These are phyloP conservation scores for Orbilia blumenaviensis DNA, from an alignment of 2,329 filamentous ascomycete genomes.

Conservation along the genomic window DNA sequence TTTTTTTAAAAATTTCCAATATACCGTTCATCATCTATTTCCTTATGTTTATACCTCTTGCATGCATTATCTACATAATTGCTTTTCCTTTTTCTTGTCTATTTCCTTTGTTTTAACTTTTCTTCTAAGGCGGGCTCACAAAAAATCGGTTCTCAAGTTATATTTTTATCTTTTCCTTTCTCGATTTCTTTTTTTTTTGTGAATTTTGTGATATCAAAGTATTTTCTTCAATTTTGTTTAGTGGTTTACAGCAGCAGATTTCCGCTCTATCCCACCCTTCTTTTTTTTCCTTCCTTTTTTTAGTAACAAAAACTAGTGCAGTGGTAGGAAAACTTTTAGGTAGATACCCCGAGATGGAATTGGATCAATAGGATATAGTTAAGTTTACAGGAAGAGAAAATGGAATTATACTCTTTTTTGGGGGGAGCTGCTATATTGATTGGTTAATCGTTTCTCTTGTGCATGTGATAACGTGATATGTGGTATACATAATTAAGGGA, in stretches of 20 bases:
- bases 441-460: not conserved
- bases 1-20: constrained; percentile 7
- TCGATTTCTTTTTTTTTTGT: not conserved
- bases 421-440: not conserved
- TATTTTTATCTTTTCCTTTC: not conserved
- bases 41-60: constrained; percentile 10
- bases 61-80: constrained; percentile 17
- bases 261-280: not conserved
- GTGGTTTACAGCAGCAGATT: not conserved
- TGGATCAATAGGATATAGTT: not conserved
- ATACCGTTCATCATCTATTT: constrained; percentile 1
- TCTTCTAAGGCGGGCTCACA: constrained; percentile 1
- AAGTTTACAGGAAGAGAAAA: not conserved
- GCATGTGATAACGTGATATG: not conserved
- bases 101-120: not conserved
- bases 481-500: too few relatives aligned
- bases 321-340: not conserved
- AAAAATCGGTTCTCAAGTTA: constrained; percentile 4
- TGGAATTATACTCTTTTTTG: not conserved
- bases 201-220: constrained; percentile 21
- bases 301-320: not conserved
- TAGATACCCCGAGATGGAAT: constrained; percentile 19
- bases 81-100: constrained; percentile 6
- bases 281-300: constrained; percentile 21
- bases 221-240: not conserved